phyloP scores from a whole-genome alignment of 805 yeast genomes.

The Candida verbasci region DNA sequence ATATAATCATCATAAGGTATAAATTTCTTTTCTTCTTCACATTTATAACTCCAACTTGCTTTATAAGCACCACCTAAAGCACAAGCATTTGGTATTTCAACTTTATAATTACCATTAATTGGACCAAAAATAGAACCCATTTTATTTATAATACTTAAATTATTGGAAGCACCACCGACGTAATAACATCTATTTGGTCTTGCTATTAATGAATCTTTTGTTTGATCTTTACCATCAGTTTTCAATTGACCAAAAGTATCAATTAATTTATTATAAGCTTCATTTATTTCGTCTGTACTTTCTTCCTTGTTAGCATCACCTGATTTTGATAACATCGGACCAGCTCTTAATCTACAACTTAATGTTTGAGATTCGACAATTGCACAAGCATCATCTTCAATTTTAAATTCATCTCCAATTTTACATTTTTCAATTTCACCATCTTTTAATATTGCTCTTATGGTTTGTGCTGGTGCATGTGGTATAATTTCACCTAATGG shows the following conservation, averaged over 20 bases:
- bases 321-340: conserved; percentile 59
- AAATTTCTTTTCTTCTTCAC: conserved; percentile 29
- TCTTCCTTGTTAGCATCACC: too few species aligned
- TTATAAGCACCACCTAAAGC: conserved; percentile 89
- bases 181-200: conserved; percentile 68
- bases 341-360: conserved; percentile 74
- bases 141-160: conserved; percentile 59
- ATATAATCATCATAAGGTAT: conserved; percentile 42
- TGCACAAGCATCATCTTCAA: conserved; percentile 62
- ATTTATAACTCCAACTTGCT: conserved; percentile 65
- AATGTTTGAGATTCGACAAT: conserved; percentile 86
- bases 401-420: conserved; percentile 35
- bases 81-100: conserved; percentile 84
- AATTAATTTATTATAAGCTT: conserved; percentile 23
- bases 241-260: conserved; percentile 37
- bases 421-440: conserved; percentile 20
- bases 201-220: conserved; percentile 38
- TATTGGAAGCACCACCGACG: conserved; percentile 87
- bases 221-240: conserved; percentile 50
- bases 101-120: conserved; percentile 57
- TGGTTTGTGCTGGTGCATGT: conserved; percentile 61
- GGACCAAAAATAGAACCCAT: conserved; percentile 73
- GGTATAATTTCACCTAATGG: conserved; percentile 93
- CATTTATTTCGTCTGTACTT: conserved; percentile 10
- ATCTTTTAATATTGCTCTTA: conserved; percentile 43